A percentile compares a stretch with the other conserved stretches of the same genome.
Conservation (phyloP, 116 monocot genomes). For the Phalaenopsis hybrid region DNA sequence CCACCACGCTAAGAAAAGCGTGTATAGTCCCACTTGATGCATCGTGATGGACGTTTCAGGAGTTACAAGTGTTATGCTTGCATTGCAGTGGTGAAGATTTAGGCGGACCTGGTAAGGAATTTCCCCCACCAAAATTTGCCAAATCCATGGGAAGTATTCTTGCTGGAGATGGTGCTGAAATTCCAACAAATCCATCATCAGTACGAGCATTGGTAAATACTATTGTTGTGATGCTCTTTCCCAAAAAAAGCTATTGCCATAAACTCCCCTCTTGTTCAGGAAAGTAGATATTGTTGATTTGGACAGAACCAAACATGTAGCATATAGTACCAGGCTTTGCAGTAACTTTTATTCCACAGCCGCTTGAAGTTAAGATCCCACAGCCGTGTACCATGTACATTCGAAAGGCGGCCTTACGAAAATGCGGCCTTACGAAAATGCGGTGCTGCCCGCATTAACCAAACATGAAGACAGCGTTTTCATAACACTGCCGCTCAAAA, state of each 20-base stretch:
- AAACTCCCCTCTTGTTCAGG: conserved; percentile 79
- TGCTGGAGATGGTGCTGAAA: conserved; percentile 83
- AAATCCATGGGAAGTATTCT: conserved; percentile 89
- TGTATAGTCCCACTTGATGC: too few species aligned
- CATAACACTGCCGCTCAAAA: too few species aligned
- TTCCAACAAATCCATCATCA: conserved; percentile 87
- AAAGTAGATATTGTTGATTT: conserved; percentile 73
- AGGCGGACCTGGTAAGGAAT: conserved; percentile 71
- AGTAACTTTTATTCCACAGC: conserved; percentile 36
- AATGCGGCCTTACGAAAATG: too few species aligned
- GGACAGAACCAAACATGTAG: conserved; percentile 79
- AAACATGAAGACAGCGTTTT: too few species aligned
- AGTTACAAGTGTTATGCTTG: too few species aligned
- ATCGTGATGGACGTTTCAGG: too few species aligned
- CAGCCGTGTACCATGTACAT: too few species aligned
- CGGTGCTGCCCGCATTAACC: too few species aligned
- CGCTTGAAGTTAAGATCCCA: too few species aligned
- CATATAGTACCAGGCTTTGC: conserved; percentile 91
- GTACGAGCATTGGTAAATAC: conserved; percentile 64
- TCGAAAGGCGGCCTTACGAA: too few species aligned
- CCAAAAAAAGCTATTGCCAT: conserved; percentile 85
- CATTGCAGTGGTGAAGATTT: too few species aligned
- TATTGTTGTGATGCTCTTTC: conserved; percentile 59
- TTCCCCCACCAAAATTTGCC: conserved; percentile 74
- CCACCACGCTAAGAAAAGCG: too few species aligned